Evolutionary conservation across 2,329 filamentous ascomycete genomes (phyloP), one percentile per base, ranked within the genome.

Genomic region (Aspergillus sergii): DNA sequence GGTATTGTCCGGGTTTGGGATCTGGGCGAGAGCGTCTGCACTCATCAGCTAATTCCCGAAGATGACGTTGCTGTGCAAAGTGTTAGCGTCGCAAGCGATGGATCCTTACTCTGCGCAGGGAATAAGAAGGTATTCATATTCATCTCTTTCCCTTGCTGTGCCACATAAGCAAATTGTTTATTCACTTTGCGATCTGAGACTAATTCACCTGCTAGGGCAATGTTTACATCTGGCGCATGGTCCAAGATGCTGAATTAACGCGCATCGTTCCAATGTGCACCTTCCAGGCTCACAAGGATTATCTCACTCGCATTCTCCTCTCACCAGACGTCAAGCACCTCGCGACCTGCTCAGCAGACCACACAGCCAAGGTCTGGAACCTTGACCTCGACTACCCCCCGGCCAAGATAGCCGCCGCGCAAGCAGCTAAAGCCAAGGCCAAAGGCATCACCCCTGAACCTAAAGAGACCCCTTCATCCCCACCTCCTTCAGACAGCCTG

Each of bases 1-100:
- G 95, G 95, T 55, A 96, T 93, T 76, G 93, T 99, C 64, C 86
- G 94, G 46, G 91, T 99, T 66, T 99, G 95, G 95, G 95, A 99
- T 74, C 80, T 99, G 61, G 93, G 93, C 10, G 94, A 98, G 85
- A 98, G 97, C 76, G 96, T 93, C 73, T 99, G 95, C 83, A 94
- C 92, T 0, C 94, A 98, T 78, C 92, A 98, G 80, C 85, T 99
- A 67, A 96, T 97, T 54, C 95, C 95, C 0, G 95, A 98, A 78
- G 94, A 97, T 71, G 94, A 98, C 73, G 92, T 97, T 46, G 91
- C 92, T 0, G 92, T 99, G 30, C 91, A 94, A 12, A 97, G 93
- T 74, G 94, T 99, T 32, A 98, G 95, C 2, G 94, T 99, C 57
- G 95, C 95, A 3, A 97, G 91, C 63, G 95, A 99, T 76, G 95